phyloP scores from a whole-genome alignment of 441 rosid species.

The Populus hybrid region DNA sequence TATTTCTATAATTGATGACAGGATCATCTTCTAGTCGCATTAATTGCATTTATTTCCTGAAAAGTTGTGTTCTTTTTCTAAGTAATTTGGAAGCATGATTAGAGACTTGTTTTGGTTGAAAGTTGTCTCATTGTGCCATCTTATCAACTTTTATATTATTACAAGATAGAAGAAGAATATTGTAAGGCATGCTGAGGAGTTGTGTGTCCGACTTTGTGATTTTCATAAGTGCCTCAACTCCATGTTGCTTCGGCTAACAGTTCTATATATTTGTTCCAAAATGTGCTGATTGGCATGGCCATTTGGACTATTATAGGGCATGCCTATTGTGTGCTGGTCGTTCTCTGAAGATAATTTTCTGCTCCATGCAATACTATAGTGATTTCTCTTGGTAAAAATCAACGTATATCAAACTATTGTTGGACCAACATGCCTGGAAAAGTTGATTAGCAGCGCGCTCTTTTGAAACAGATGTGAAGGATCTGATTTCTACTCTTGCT shows the following conservation, averaged over 20 bases:
- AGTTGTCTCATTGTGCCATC: not conserved
- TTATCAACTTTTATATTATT: not conserved
- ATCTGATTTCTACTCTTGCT: conserved; percentile 78
- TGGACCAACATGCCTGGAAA: not conserved
- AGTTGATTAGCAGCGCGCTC: not conserved
- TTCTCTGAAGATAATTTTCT: not conserved
- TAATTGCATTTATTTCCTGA: not conserved
- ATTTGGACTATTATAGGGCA: not conserved
- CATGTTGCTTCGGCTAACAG: not conserved
- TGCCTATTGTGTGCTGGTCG: not conserved
- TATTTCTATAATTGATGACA: not conserved
- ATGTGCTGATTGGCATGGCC: not conserved
- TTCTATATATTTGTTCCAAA: not conserved
- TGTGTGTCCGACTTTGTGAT: not conserved
- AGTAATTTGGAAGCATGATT: not conserved
- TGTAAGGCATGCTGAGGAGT: not conserved
- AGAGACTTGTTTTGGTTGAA: not conserved
- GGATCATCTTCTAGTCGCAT: not conserved
- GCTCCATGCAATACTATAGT: not conserved
- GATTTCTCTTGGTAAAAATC: not conserved
- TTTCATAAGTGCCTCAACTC: not conserved
- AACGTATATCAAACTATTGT: not conserved
- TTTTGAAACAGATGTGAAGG: conserved; percentile 76
- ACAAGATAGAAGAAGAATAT: no score
- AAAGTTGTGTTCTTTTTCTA: not conserved